Evolutionary conservation across 2,329 filamentous ascomycete species (phyloP).

Genomic region (Monosporascus cannonballus): DNA sequence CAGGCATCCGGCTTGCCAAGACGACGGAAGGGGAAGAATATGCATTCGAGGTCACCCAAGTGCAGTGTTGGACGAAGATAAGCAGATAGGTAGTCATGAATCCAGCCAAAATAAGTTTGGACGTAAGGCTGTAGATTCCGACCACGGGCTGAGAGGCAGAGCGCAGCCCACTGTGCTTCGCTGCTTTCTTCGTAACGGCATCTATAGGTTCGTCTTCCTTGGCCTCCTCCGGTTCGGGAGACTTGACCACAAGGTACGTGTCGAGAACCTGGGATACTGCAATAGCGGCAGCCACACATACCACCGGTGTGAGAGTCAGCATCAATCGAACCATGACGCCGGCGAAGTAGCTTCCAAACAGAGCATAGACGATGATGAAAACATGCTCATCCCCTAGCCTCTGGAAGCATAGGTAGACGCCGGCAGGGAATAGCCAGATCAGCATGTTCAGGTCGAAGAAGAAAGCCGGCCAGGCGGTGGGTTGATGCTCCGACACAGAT

Average conservation of each 20-base stretch:
- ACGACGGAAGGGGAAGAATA: slow-evolving; percentile 98
- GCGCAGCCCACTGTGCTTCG: slow-evolving; percentile 54
- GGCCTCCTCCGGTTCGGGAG: slow-evolving; percentile 48
- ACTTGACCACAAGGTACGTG: slow-evolving; percentile 66
- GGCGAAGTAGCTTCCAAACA: slow-evolving; percentile 95
- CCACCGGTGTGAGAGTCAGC: slow-evolving; percentile 92
- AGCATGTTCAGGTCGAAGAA: slow-evolving; percentile 98
- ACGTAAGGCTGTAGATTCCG: slow-evolving; percentile 76
- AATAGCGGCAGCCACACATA: slow-evolving; percentile 89
- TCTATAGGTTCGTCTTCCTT: slow-evolving; percentile 40
- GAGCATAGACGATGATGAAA: slow-evolving; percentile 94
- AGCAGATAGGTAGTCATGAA: slow-evolving; percentile 74
- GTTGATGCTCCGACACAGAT: slow-evolving; percentile 98
- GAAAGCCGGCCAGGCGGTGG: slow-evolving; percentile 97
- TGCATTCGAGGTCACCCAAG: slow-evolving; percentile 98
- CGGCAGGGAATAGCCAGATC: slow-evolving; percentile 98
- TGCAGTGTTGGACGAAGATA: slow-evolving; percentile 95
- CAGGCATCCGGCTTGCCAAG: slow-evolving; percentile 82
- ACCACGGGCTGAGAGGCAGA: slow-evolving; percentile 67
- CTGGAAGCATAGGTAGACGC: slow-evolving; percentile 97
- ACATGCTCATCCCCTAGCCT: slow-evolving; percentile 92
- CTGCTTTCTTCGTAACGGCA: slow-evolving; percentile 49
- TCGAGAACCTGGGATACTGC: slow-evolving; percentile 84
- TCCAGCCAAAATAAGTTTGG: slow-evolving; percentile 71
- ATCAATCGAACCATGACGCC: slow-evolving; percentile 99